Base-by-base conservation (phyloP, 345 rosid species). In the Noccaea bulbosa region DNA sequence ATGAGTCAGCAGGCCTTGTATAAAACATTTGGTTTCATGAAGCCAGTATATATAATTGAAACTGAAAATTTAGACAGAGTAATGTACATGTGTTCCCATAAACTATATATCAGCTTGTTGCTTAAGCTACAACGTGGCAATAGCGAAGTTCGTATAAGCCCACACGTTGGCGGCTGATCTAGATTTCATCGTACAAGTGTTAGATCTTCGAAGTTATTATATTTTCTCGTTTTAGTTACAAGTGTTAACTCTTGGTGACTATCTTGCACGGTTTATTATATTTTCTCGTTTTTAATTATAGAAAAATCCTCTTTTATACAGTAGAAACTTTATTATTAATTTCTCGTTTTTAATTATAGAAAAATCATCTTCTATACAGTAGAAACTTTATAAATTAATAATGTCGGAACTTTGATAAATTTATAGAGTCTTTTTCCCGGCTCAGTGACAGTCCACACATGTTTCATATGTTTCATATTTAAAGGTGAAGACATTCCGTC, bases 101-200 rank as follows among this genome's bases (percentile, higher is more conserved):
- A 1, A 20, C 22, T 20, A 20, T 16, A 54, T 45, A 48, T 45
- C n/a, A 60, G 12, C 75, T 70, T 49, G 60, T 40, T 49, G 33
- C 22, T 38, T 38, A 59, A 59, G 67, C n/a, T 59, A 8, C 32
- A 11, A 59, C 65, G 73, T 70, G 74, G 67, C 67, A 39, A 30
- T 11, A 24, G 50, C n/a, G 22, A 48, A 38, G 41, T 49, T 49
- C 43, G 27, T 37, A 41, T 39, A 22, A 22, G 33, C 16, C 5
- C 57, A 57, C 67, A 70, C 59, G 59, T 59, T 58, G 49, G 58
- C 49, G 73, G 73, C 66, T 58, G 32, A 22, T 24, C 10, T 24
- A 47, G 2, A 16, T 5, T 49, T 48, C 40, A 48, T 39, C 51
- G 24, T 50, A 60, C 66, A 22, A 47, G 41, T 46, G 55, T 27